Percentiles rank a stretch among this genome's conserved stretches.
These are phyloP conservation scores for Geotrichum macrosporum DNA, from an alignment of 1,139 yeast species.

Conservation along the genomic window DNA sequence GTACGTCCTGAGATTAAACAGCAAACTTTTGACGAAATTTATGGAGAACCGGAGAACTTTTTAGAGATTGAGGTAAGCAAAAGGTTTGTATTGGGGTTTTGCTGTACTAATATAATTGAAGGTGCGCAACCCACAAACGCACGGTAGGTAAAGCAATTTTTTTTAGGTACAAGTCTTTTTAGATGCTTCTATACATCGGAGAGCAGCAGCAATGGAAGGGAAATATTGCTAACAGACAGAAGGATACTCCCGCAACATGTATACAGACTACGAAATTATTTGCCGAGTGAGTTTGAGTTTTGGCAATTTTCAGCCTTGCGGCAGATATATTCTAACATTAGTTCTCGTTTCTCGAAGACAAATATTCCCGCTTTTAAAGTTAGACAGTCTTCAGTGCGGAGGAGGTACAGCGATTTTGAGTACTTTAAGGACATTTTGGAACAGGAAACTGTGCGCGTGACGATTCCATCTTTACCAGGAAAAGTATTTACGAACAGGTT, in stretches of 20 bases:
- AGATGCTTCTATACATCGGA: too few species aligned
- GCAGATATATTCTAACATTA: background rate
- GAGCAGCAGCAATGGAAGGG: too few species aligned
- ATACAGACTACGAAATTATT: slow-evolving; percentile 85
- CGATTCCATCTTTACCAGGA: slow-evolving; percentile 86
- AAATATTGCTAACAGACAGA: too few species aligned
- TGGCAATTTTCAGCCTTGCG: background rate
- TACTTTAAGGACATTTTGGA: slow-evolving; percentile 71
- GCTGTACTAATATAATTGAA: slow-evolving; percentile 18
- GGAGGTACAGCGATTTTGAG: slow-evolving; percentile 90
- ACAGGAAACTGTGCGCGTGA: slow-evolving; percentile 68
- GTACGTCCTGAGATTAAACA: slow-evolving; percentile 45
- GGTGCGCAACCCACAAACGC: slow-evolving; percentile 74
- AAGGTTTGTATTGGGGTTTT: background rate
- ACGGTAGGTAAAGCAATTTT: slow-evolving; percentile 50
- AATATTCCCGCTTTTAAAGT: slow-evolving; percentile 77
- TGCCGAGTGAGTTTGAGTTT: slow-evolving; percentile 50
- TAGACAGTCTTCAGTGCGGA: slow-evolving; percentile 62
- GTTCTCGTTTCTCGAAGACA: slow-evolving; percentile 29
- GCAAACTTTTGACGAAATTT: slow-evolving; percentile 75
- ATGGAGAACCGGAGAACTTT: slow-evolving; percentile 93
- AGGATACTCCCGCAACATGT: slow-evolving; percentile 56
- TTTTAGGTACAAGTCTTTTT: too few species aligned
- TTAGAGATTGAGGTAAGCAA: slow-evolving; percentile 73
- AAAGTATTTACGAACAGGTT: slow-evolving; percentile 72